Percentiles rank a stretch among this genome's conserved stretches.
phyloP scores from a whole-genome alignment of 1,139 yeast genomes.

The Lodderomyces pseudojiufengensis region DNA sequence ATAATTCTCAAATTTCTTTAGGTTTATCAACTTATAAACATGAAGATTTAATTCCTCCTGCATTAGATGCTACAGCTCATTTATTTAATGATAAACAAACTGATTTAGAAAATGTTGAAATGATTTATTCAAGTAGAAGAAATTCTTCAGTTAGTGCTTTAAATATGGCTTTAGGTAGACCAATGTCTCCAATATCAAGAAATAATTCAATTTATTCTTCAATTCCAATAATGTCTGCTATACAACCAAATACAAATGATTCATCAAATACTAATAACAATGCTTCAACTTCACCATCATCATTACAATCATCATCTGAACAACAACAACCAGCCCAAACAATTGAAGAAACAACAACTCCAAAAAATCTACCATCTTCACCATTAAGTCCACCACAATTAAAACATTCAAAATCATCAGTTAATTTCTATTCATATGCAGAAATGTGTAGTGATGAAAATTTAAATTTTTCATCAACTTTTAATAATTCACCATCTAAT shows the following conservation, averaged over 20 bases:
- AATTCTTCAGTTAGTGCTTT: conserved; percentile 55
- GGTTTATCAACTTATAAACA: conserved; percentile 23
- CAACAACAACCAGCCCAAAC: neutral
- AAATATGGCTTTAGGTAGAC: conserved; percentile 57
- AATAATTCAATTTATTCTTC: conserved; percentile 32
- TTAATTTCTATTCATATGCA: conserved; percentile 74
- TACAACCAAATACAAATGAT: neutral
- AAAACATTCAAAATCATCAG: conserved; percentile 43
- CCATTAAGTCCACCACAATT: conserved; percentile 31
- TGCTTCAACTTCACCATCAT: neutral
- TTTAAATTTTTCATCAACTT: too few relatives aligned
- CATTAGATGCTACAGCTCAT: conserved; percentile 71
- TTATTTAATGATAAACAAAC: conserved; percentile 39
- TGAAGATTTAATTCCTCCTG: conserved; percentile 77
- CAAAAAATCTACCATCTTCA: conserved; percentile 9
- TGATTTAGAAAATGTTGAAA: conserved; percentile 58
- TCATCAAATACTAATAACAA: neutral
- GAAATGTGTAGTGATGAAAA: conserved; percentile 69
- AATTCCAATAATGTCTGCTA: neutral
- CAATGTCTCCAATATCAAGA: conserved; percentile 35
- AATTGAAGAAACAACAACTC: conserved; percentile 18
- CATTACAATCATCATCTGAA: conserved; percentile 1
- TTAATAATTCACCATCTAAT: too few relatives aligned
- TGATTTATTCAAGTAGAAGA: conserved; percentile 54
- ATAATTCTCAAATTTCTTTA: conserved; percentile 26